A percentile compares a stretch with the other conserved stretches of the same genome.
Conservation (phyloP, 805 yeast species). For the Yarrowia divulgata region DNA sequence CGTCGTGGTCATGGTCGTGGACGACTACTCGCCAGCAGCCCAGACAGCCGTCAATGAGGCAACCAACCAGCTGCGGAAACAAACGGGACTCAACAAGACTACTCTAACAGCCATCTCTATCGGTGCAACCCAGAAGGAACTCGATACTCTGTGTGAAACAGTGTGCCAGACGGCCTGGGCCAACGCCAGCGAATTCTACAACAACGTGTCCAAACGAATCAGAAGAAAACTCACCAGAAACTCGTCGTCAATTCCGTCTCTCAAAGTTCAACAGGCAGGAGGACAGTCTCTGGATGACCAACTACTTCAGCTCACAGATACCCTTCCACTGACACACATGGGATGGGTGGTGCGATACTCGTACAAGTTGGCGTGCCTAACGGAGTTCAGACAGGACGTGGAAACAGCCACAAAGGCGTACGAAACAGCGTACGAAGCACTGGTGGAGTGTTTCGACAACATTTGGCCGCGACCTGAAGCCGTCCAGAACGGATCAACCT, state of each 20-base stretch:
- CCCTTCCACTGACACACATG: slow-evolving; percentile 9
- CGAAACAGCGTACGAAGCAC: slow-evolving; percentile 62
- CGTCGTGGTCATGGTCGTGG: slow-evolving; percentile 43
- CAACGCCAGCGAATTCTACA: slow-evolving; percentile 57
- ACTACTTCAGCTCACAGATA: slow-evolving; percentile 18
- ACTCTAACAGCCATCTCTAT: slow-evolving; percentile 57
- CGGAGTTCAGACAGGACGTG: slow-evolving; percentile 58
- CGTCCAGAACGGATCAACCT: not conserved
- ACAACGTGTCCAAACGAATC: slow-evolving; percentile 53
- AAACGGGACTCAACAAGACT: slow-evolving; percentile 56
- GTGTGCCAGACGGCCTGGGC: slow-evolving; percentile 54
- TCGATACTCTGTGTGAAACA: slow-evolving; percentile 52
- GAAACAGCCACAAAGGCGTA: slow-evolving; percentile 60
- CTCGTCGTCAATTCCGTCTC: slow-evolving; percentile 9
- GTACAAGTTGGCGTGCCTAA: slow-evolving; percentile 58
- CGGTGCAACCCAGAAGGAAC: slow-evolving; percentile 54
- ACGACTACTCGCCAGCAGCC: slow-evolving; percentile 40
- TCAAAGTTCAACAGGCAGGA: slow-evolving; percentile 16
- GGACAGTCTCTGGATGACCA: slow-evolving; percentile 31
- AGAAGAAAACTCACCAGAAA: slow-evolving; percentile 51
- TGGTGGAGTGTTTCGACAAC: slow-evolving; percentile 54
- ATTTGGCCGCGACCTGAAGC: slow-evolving; percentile 42
- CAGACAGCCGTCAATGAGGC: slow-evolving; percentile 49
- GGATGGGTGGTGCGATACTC: slow-evolving; percentile 61
- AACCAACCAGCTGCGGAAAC: slow-evolving; percentile 52